These are phyloP conservation scores for Mucor circinelloides DNA, from an alignment of 371 early-diverging fungal genomes.

Conservation along the genomic window DNA sequence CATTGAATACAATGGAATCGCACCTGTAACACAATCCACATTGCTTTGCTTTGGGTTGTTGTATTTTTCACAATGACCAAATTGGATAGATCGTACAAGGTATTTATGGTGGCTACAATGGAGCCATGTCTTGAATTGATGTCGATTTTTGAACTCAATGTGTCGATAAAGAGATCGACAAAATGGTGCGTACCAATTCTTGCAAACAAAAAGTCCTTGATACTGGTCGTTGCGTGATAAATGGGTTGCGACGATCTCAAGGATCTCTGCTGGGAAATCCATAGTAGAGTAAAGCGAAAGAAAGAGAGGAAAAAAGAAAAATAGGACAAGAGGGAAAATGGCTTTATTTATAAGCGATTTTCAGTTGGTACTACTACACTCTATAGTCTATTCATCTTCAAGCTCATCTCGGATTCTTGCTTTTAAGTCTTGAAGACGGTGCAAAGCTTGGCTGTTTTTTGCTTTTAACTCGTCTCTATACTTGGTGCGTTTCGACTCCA, in stretches of 20 bases:
- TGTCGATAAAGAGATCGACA: constrained; percentile 12
- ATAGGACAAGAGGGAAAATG: background rate
- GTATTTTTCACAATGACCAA: background rate
- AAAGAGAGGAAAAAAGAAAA: background rate
- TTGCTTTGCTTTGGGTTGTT: background rate
- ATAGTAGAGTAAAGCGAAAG: background rate
- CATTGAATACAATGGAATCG: constrained; percentile 2
- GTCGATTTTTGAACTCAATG: constrained; percentile 2
- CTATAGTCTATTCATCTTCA: constrained; percentile 17
- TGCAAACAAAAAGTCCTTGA: constrained; percentile 2
- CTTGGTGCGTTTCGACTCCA: constrained; percentile 13
- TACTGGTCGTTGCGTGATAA: constrained; percentile 3
- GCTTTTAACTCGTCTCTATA: constrained; percentile 57
- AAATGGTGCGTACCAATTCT: constrained; percentile 5
- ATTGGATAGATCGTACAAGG: background rate
- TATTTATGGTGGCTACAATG: background rate
- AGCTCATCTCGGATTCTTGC: constrained; percentile 34
- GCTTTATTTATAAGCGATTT: constrained; percentile 1
- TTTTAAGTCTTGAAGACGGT: constrained; percentile 33
- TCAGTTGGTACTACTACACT: background rate
- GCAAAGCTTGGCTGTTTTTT: constrained; percentile 44
- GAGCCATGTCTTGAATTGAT: constrained; percentile 8
- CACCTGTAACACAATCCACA: constrained; percentile 8
- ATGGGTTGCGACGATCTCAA: constrained; percentile 1
- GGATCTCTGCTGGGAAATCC: constrained; percentile 9